These are phyloP conservation scores for Capronia americana DNA, from an alignment of 2,329 filamentous ascomycete genomes.

Conservation along the genomic window DNA sequence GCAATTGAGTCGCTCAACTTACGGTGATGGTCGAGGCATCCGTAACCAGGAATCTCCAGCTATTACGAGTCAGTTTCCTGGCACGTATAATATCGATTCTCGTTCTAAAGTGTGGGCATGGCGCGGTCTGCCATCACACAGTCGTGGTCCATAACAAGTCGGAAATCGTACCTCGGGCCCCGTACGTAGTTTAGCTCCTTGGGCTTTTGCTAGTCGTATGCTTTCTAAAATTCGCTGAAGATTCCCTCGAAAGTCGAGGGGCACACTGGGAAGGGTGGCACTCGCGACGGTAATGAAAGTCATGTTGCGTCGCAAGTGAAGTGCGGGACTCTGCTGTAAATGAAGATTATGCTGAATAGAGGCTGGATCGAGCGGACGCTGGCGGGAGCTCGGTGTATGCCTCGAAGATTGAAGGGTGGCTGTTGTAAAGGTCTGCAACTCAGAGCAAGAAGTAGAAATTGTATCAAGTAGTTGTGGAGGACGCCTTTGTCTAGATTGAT, in stretches of 20 bases:
- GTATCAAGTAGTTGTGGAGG: background rate
- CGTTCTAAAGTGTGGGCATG: constrained; percentile 42
- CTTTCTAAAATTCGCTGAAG: constrained; percentile 67
- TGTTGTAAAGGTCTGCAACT: background rate
- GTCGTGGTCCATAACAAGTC: background rate
- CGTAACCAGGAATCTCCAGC: constrained; percentile 67
- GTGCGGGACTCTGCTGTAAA: background rate
- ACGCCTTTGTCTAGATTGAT: background rate
- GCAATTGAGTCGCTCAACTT: constrained; percentile 51
- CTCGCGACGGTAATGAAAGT: constrained; percentile 22
- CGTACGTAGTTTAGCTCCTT: constrained; percentile 67
- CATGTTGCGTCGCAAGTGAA: background rate
- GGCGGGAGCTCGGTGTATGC: background rate
- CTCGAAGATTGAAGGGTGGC: background rate
- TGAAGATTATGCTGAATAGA: background rate
- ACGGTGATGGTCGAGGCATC: constrained; percentile 69
- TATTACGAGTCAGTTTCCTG: constrained; percentile 30
- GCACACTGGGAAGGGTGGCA: constrained; percentile 28
- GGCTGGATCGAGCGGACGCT: background rate
- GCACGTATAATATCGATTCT: background rate
- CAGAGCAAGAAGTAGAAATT: background rate
- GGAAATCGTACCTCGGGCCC: constrained; percentile 52
- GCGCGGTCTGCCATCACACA: constrained; percentile 43
- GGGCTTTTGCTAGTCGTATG: constrained; percentile 65
- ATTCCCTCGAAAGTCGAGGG: constrained; percentile 70